phyloP scores from a whole-genome alignment of 2,329 filamentous ascomycete genomes.

The Chrysosporium queenslandicum region DNA sequence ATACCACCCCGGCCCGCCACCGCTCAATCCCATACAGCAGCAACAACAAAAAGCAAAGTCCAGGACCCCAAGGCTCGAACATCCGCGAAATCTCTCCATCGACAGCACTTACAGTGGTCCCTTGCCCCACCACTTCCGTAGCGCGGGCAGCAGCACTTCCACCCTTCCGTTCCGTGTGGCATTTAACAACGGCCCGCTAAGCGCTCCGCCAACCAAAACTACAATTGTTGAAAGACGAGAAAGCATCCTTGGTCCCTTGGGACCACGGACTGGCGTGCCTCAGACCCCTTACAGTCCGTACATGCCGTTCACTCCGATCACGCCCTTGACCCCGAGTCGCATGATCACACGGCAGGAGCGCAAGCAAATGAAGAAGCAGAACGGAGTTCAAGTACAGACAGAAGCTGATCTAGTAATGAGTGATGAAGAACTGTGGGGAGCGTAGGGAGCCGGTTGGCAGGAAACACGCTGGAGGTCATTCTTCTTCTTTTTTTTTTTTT shows the following conservation, averaged over 20 bases:
- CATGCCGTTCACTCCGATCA: conserved; percentile 43
- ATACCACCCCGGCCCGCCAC: conserved; percentile 47
- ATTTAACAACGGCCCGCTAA: conserved; percentile 32
- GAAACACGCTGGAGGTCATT: background rate
- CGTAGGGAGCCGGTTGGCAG: background rate
- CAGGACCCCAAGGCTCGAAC: background rate
- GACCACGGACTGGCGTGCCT: conserved; percentile 39
- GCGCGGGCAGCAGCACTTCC: conserved; percentile 25
- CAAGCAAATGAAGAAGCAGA: conserved; percentile 34
- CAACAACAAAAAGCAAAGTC: conserved; percentile 16
- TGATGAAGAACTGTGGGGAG: conserved; percentile 38
- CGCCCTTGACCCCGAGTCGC: conserved; percentile 40
- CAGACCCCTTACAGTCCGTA: conserved; percentile 42
- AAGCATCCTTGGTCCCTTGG: conserved; percentile 24
- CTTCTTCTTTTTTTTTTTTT: background rate
- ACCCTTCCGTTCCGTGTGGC: conserved; percentile 38
- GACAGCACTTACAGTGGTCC: conserved; percentile 19
- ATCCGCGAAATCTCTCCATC: conserved; percentile 7
- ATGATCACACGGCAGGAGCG: conserved; percentile 38
- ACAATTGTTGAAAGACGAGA: conserved; percentile 39
- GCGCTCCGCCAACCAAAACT: conserved; percentile 40
- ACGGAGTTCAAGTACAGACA: conserved; percentile 36
- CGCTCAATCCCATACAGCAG: conserved; percentile 38
- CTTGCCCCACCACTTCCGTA: conserved; percentile 26
- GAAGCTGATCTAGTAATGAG: conserved; percentile 40